Evolutionary conservation across 2,329 filamentous ascomycete species (phyloP).

Genomic region (Colletotrichum liaoningense): DNA sequence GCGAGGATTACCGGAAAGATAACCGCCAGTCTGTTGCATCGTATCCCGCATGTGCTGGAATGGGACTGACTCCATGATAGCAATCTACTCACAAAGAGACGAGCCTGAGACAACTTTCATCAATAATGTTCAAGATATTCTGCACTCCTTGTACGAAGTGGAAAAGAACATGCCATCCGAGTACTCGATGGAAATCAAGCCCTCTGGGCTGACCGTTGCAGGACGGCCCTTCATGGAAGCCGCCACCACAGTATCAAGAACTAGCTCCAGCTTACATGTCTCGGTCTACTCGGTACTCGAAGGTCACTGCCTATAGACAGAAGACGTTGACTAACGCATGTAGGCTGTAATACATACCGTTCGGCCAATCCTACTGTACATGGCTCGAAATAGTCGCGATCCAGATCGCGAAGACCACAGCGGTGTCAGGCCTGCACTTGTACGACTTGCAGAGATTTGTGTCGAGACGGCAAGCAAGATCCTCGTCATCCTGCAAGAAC

Average conservation of each 20-base stretch:
- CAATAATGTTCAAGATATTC: conserved; percentile 7
- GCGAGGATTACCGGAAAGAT: conserved; percentile 26
- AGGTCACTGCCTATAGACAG: too few relatives aligned
- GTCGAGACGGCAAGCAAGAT: conserved; percentile 29
- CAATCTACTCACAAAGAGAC: conserved; percentile 14
- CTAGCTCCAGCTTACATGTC: conserved; percentile 14
- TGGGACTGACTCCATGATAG: neutral
- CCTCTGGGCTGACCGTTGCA: conserved; percentile 1
- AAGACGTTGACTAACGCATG: neutral
- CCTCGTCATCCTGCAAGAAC: conserved; percentile 21
- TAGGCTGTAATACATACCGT: conserved; percentile 26
- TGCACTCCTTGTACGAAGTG: conserved; percentile 20
- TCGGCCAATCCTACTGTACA: conserved; percentile 22
- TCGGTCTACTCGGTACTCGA: conserved; percentile 17
- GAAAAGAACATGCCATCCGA: conserved; percentile 23
- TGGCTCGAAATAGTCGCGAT: conserved; percentile 22
- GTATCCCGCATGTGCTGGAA: fast-evolving
- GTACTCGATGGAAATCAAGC: conserved; percentile 15
- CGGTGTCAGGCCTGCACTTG: conserved; percentile 14
- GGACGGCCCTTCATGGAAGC: conserved; percentile 15
- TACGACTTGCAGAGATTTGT: conserved; percentile 24
- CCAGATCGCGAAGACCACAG: neutral
- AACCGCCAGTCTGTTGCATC: neutral
- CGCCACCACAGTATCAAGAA: neutral
- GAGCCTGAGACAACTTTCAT: conserved; percentile 1